Conservation (phyloP, 1,139 yeast genomes). For the Zygosaccharomyces sapae region DNA sequence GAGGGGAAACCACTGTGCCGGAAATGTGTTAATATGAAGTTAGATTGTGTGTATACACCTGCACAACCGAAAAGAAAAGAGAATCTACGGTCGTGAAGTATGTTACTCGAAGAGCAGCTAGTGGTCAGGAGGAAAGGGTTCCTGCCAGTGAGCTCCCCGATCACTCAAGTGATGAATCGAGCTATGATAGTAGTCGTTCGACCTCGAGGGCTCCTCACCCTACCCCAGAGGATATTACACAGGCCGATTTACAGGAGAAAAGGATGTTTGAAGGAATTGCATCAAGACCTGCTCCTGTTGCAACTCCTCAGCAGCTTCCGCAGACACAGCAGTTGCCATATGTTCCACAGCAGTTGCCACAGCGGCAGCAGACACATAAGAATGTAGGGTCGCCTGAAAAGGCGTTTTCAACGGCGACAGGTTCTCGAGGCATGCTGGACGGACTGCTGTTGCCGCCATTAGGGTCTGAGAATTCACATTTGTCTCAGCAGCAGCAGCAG, state of each 20-base stretch:
- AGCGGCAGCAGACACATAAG: constrained; percentile 2
- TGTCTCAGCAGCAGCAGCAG: constrained; percentile 17
- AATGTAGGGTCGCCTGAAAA: constrained; percentile 12
- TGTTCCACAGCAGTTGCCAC: constrained; percentile 3
- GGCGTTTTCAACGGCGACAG: constrained; percentile 4
- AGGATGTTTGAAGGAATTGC: background rate
- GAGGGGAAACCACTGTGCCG: constrained; percentile 78
- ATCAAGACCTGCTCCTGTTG: background rate
- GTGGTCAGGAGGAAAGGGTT: constrained; percentile 12
- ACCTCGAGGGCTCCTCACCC: constrained; percentile 5
- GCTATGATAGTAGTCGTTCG: constrained; percentile 11
- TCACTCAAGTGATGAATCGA: constrained; percentile 11
- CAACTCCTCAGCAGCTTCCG: too few species aligned
- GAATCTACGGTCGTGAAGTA: constrained; percentile 17
- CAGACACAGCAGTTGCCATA: constrained; percentile 1
- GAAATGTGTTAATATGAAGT: constrained; percentile 72
- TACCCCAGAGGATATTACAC: constrained; percentile 6
- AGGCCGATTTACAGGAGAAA: constrained; percentile 1
- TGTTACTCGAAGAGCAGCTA: constrained; percentile 18
- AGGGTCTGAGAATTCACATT: constrained; percentile 10
- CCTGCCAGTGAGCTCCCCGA: constrained; percentile 8
- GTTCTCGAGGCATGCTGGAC: constrained; percentile 14
- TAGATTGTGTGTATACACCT: constrained; percentile 62
- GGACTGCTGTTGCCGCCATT: constrained; percentile 17
- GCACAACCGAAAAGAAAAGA: constrained; percentile 21